A percentile compares a stretch with the other conserved stretches of the same genome.
Evolutionary conservation across 768 basidiomycete genomes (phyloP).

Genomic region (Clitopilus passeckerianus): DNA sequence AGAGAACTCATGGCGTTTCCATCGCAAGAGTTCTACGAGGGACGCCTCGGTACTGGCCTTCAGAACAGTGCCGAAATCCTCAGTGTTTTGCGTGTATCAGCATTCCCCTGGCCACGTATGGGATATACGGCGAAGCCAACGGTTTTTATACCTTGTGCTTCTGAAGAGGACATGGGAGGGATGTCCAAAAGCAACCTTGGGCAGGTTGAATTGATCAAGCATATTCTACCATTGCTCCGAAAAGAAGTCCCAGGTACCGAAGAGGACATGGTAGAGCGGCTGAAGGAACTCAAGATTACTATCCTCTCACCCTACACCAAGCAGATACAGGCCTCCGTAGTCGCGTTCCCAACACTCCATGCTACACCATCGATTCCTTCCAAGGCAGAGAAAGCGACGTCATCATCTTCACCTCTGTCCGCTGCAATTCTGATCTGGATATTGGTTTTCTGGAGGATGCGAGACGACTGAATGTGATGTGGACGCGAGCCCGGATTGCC

Average conservation of each 20-base stretch:
- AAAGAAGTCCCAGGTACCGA: constrained; percentile 10
- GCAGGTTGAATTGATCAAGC: constrained; percentile 48
- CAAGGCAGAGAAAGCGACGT: constrained; percentile 68
- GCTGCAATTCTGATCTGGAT: constrained; percentile 53
- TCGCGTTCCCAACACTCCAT: constrained; percentile 28
- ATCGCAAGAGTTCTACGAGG: constrained; percentile 59
- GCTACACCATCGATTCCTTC: constrained; percentile 57
- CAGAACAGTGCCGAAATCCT: constrained; percentile 29
- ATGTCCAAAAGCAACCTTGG: constrained; percentile 59
- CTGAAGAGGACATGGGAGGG: constrained; percentile 55
- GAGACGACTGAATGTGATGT: constrained; percentile 62
- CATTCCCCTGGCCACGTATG: constrained; percentile 55
- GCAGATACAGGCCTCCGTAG: constrained; percentile 45
- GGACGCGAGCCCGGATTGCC: constrained; percentile 58
- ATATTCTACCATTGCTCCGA: constrained; percentile 38
- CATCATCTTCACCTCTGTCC: constrained; percentile 60
- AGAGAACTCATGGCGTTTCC: constrained; percentile 55
- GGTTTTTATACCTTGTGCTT: constrained; percentile 51
- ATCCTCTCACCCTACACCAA: constrained; percentile 59
- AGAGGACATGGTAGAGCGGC: constrained; percentile 7
- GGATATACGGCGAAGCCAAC: constrained; percentile 38
- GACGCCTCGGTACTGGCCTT: constrained; percentile 43
- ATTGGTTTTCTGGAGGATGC: constrained; percentile 64
- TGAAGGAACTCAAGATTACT: constrained; percentile 29
- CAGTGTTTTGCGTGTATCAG: constrained; percentile 26